These are phyloP conservation scores for Nasturtium officinale DNA, from an alignment of 345 rosid species.

Conservation along the genomic window DNA sequence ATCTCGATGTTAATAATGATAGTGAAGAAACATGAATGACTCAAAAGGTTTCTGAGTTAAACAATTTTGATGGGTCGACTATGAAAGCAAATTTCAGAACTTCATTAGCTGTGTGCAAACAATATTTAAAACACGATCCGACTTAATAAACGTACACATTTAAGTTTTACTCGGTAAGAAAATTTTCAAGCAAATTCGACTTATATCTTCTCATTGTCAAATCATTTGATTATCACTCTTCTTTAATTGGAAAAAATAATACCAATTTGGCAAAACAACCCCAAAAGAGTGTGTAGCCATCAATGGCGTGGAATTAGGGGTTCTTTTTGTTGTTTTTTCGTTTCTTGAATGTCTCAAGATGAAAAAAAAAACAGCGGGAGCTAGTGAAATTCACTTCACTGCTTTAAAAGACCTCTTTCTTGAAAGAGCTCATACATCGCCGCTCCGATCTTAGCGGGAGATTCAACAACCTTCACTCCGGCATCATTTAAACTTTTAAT, in stretches of 20 bases:
- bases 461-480: conserved; percentile 91
- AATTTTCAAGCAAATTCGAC: not conserved
- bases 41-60: not conserved
- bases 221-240: conserved; percentile 24
- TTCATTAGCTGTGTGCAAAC: too few relatives aligned
- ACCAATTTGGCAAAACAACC: conserved; percentile 28
- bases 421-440: conserved; percentile 84
- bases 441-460: conserved; percentile 89
- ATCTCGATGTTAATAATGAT: conserved; percentile 34
- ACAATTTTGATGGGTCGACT: not conserved
- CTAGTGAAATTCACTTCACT: conserved; percentile 44
- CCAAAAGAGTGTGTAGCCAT: conserved; percentile 34
- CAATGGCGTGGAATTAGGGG: conserved; percentile 33
- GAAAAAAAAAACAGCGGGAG: conserved; percentile 4
- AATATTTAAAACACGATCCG: too few relatives aligned
- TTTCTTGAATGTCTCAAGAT: conserved; percentile 15
- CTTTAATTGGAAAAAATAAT: conserved; percentile 23
- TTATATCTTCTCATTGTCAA: not conserved
- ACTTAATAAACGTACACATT: not conserved
- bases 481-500: conserved; percentile 85
- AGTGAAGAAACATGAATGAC: not conserved
- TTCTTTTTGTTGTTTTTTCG: not conserved
- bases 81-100: too few relatives aligned
- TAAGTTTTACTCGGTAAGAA: not conserved
- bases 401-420: conserved; percentile 69